Evolutionary conservation across 306 rosid genomes (phyloP), one percentile per base, ranked within the genome.

Genomic region (Cicer bijugum): DNA sequence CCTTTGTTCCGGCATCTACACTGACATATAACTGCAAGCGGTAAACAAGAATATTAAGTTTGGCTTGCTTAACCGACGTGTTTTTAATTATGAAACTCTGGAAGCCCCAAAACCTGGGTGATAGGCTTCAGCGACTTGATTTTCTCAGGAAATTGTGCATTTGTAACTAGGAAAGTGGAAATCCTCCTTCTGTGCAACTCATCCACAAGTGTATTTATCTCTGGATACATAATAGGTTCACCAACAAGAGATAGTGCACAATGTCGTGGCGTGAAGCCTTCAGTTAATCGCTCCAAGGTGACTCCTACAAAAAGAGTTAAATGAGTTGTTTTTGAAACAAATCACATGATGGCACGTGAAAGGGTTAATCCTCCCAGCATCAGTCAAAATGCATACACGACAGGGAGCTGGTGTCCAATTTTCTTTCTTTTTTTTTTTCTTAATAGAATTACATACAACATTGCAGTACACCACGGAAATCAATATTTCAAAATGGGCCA

Each of bases 241-340:
- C 99, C 99, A 79, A 94, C 99, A 85, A 94, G 97, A 20, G 99
- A 94, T 69, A 94, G 80, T 69, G 99, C 99, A 86, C 99, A 94
- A 85, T 94, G 99, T 66, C 89, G 85, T 20, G 99, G 99, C 56
- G 90, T 79, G 50, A 94, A 86, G 75, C 99, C 99, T 84, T 94
- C 97, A 52, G 64, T 84, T 79, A 94, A 86, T 56, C 96, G 87
- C 83, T 94, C 99, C 89, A 77, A 75, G 66, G 93, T 87, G 74
- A 94, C 99, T 42, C 99, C 98, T 94, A 72, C 69, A 76, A 60
- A 61, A 69, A 82, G 70, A 76, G 76, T 70, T 74, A 73, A 56
- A 75, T 58, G 28, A 48, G 67, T 42, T 60, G 38, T 43, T 19
- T 74, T 61, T 67, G 71, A 35, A 70, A 71, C 5, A 33, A 78